A percentile compares a stretch with the other conserved stretches of the same genome.
These are phyloP conservation scores for Penicillium ucsense DNA, from an alignment of 495 filamentous ascomycete species.

Conservation along the genomic window DNA sequence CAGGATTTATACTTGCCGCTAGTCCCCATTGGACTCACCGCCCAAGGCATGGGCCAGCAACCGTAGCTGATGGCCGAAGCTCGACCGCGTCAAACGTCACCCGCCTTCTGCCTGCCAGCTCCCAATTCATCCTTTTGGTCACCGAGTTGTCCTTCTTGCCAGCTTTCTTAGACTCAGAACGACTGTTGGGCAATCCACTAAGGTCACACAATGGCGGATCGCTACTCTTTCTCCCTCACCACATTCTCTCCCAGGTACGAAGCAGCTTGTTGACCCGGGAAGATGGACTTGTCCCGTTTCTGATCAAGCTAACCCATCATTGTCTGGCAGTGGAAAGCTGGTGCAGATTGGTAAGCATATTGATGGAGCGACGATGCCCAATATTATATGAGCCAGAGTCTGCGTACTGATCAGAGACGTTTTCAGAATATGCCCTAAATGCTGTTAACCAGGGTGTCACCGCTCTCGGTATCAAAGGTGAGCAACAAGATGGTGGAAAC, in stretches of 20 bases:
- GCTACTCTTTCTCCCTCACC: slow-evolving; percentile 98
- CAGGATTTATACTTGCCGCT: slow-evolving; percentile 4
- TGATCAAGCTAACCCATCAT: slow-evolving; percentile 35
- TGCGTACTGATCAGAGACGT: slow-evolving; percentile 7
- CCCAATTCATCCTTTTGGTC: background rate
- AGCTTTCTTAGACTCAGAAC: slow-evolving; percentile 1
- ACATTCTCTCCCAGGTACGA: slow-evolving; percentile 97
- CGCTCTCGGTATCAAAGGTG: slow-evolving; percentile 96
- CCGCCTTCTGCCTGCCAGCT: slow-evolving; percentile 21
- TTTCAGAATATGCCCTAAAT: slow-evolving; percentile 92
- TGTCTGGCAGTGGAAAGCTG: slow-evolving; percentile 70
- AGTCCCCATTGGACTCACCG: slow-evolving; percentile 20
- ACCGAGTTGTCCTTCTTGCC: slow-evolving; percentile 8
- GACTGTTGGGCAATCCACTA: background rate
- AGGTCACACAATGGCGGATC: slow-evolving; percentile 69
- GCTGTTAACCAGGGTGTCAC: slow-evolving; percentile 99
- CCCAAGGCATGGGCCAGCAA: slow-evolving; percentile 16
- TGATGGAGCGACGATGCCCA: background rate
- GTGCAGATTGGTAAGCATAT: slow-evolving; percentile 51
- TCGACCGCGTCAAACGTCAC: slow-evolving; percentile 22
- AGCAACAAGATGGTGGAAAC: background rate
- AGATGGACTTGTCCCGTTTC: background rate
- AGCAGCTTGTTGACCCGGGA: slow-evolving; percentile 14
- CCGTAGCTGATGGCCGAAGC: slow-evolving; percentile 10
- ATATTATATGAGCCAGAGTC: background rate